Evolutionary conservation across 768 basidiomycete species (phyloP), one percentile per base, ranked within the genome.

Genomic region (Cystoderma amianthinum): DNA sequence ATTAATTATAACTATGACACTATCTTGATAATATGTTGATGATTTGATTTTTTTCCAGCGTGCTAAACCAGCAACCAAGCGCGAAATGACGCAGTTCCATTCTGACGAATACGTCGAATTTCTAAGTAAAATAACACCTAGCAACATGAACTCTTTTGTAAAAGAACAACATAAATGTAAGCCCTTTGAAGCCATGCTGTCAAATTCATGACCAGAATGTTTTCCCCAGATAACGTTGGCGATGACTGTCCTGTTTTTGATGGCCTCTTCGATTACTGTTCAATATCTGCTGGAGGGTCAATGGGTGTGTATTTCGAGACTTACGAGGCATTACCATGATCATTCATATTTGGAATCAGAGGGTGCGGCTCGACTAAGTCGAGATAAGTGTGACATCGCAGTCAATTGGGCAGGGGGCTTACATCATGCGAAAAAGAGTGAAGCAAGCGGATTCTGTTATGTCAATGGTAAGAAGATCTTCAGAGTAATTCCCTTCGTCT

Each of bases 51-150:
- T 13, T 39, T 41, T 32, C 21, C 53, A 99, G 96, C 81, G 96
- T 45, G 96, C 96, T 3, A 99, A 99, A 74, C 96, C 96, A 4
- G 96, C 96, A 5, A 99, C 96, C 2, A 96, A 96, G 65, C 86
- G 96, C 45, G 96, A 99, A 62, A 98, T 99, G 96, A 95, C 96
- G 15, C 89, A 99, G 56, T 99, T 98, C 57, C 95, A 98, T 62
- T 94, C 95, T 3, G 95, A 99, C 61, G 96, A 98, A 71, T 99
- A 98, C 60, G 89, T 98, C 44, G 96, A 98, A 52, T 98, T 99
- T 63, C 73, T 98, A 38, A 85, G 81, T 58, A 78, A 86, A 51
- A 95, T 98, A 51, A 91, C 85, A 1, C 95, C 96, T 0, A 87
- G 82, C 61, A 97, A 95, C 61, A 96, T 96, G 82, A 86, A 88